A percentile compares a stretch with the other conserved stretches of the same genome.
phyloP scores from a whole-genome alignment of 371 early-diverging fungal species.

The Mucor piriformis region DNA sequence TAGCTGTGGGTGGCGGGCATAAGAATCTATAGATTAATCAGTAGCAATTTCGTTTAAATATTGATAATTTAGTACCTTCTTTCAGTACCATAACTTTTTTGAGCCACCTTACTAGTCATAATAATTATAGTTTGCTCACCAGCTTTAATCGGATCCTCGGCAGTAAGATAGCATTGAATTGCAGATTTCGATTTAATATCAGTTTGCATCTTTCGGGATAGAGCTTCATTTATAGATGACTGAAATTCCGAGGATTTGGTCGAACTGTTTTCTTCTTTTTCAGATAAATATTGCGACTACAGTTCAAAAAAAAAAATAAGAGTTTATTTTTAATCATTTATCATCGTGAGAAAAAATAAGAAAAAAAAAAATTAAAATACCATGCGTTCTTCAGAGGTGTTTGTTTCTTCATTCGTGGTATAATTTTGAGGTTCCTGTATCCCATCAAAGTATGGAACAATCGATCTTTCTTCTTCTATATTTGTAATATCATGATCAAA shows the following conservation, averaged over 20 bases:
- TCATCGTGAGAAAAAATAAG: conserved; percentile 19
- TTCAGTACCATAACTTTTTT: conserved; percentile 88
- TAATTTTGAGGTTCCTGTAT: conserved; percentile 11
- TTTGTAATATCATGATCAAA: not conserved
- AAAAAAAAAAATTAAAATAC: conserved; percentile 13
- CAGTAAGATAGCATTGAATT: conserved; percentile 45
- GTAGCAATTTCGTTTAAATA: conserved; percentile 15
- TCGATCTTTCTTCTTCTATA: conserved; percentile 9
- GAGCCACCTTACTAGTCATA: conserved; percentile 79
- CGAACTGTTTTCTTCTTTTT: conserved; percentile 3
- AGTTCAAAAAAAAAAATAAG: conserved; percentile 10
- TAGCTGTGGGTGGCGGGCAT: conserved; percentile 81
- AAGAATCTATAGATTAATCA: conserved; percentile 52
- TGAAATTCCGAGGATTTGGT: conserved; percentile 14
- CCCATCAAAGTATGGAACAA: conserved; percentile 18
- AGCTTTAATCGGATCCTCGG: conserved; percentile 29
- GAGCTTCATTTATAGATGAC: conserved; percentile 13
- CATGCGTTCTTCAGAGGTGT: not conserved
- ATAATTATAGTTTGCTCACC: conserved; percentile 76
- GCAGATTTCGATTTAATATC: conserved; percentile 37
- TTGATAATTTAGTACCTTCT: conserved; percentile 56
- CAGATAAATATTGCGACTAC: not conserved
- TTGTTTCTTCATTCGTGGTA: not conserved
- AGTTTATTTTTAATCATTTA: conserved; percentile 15
- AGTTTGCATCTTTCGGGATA: conserved; percentile 31